Percentiles rank a stretch among this genome's conserved stretches.
Evolutionary conservation across 768 basidiomycete species (phyloP).

Genomic region (Hydnum rufescens): DNA sequence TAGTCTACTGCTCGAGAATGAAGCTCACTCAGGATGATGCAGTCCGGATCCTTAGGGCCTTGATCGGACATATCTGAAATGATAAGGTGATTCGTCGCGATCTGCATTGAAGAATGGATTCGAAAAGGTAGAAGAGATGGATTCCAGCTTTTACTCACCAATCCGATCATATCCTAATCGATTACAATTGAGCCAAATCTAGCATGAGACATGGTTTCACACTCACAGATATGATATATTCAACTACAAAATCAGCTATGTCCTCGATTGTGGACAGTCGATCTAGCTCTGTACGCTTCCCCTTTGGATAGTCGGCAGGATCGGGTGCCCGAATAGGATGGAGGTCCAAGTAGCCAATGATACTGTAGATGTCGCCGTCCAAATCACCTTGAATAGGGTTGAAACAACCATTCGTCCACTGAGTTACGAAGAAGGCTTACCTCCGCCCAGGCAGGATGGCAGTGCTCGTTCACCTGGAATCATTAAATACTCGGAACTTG

Average conservation of each 20-base stretch:
- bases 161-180: background rate
- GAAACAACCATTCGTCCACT: background rate
- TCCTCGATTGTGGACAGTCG: conserved; percentile 9
- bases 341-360: conserved; percentile 8
- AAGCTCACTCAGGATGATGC: conserved; percentile 31
- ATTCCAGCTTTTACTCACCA: background rate
- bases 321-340: conserved; percentile 11
- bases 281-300: conserved; percentile 2
- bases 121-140: conserved; percentile 30
- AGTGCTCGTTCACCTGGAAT: conserved; percentile 24
- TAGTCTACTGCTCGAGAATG: conserved; percentile 20
- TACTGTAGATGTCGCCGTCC: conserved; percentile 2
- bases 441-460: conserved; percentile 11
- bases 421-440: conserved; percentile 13
- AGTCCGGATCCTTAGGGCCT: conserved; percentile 30
- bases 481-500: background rate
- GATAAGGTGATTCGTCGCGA: conserved; percentile 28
- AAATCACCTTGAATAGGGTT: background rate
- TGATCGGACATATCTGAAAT: conserved; percentile 43
- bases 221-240: conserved; percentile 11
- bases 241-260: conserved; percentile 11
- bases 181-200: background rate
- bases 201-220: background rate
- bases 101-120: conserved; percentile 20
- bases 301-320: conserved; percentile 2